These are phyloP conservation scores for Volutella citrinella DNA, from an alignment of 2,329 filamentous ascomycete genomes.

Conservation along the genomic window DNA sequence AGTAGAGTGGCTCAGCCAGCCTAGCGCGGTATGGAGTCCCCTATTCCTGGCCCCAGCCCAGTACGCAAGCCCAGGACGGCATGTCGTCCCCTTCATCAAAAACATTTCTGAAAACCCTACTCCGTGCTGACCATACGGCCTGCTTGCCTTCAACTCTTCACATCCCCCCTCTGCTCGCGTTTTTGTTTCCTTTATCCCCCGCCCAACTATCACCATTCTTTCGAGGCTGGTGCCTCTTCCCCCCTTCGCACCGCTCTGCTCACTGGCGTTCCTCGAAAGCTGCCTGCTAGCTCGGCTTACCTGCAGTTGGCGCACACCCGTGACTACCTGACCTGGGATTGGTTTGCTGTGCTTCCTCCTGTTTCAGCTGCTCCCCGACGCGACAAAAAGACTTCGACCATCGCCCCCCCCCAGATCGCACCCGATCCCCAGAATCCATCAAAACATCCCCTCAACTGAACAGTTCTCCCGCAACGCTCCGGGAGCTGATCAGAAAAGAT, in stretches of 20 bases:
- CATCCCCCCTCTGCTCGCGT: too few species aligned
- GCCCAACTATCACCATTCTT: constrained; percentile 27
- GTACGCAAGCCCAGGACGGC: background rate
- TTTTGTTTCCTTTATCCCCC: constrained; percentile 16
- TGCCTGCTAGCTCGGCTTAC: constrained; percentile 12
- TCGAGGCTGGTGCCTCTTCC: constrained; percentile 32
- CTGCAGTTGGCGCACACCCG: constrained; percentile 19
- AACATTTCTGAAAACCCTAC: constrained; percentile 26
- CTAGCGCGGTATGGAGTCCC: constrained; percentile 27
- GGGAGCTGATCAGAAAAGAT: too few species aligned
- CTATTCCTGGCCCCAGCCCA: constrained; percentile 20
- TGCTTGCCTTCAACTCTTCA: constrained; percentile 6
- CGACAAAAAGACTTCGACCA: constrained; percentile 16
- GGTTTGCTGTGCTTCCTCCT: constrained; percentile 22
- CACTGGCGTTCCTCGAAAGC: constrained; percentile 19
- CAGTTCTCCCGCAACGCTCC: too few species aligned
- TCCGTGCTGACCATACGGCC: background rate
- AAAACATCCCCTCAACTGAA: too few species aligned
- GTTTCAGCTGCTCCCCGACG: constrained; percentile 23
- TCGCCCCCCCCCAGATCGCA: too few species aligned
- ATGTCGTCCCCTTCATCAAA: constrained; percentile 27
- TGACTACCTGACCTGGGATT: constrained; percentile 19
- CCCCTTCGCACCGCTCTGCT: constrained; percentile 2
- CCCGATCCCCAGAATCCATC: too few species aligned
- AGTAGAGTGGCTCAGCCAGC: constrained; percentile 30